Percentiles rank a stretch among this genome's conserved stretches.
Conservation (phyloP, 495 filamentous ascomycete species). For the Neurospora sp. region DNA sequence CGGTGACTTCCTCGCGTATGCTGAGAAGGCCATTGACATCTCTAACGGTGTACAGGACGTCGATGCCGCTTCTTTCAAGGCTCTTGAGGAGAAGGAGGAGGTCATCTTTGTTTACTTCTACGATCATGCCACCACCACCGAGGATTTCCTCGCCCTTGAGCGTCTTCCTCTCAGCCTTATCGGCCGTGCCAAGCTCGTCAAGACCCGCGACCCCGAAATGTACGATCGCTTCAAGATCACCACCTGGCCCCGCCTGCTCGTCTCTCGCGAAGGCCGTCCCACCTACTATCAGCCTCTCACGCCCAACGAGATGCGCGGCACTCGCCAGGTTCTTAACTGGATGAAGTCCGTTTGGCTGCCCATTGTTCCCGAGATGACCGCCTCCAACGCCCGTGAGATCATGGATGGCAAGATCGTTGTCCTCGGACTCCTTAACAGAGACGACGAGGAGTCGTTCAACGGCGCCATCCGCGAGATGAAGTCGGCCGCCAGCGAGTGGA, state of each 20-base stretch:
- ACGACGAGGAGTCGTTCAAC: constrained; percentile 68
- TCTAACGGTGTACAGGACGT: constrained; percentile 71
- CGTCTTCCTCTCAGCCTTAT: constrained; percentile 76
- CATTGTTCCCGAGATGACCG: constrained; percentile 92
- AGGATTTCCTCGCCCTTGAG: constrained; percentile 86
- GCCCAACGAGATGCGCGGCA: constrained; percentile 84
- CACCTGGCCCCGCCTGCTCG: constrained; percentile 86
- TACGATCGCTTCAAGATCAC: constrained; percentile 82
- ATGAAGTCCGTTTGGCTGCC: constrained; percentile 95
- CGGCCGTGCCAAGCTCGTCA: constrained; percentile 84
- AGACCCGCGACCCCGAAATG: constrained; percentile 64
- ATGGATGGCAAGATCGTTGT: constrained; percentile 93
- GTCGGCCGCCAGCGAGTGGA: constrained; percentile 91
- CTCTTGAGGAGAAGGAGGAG: constrained; percentile 83
- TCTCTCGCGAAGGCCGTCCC: constrained; percentile 77
- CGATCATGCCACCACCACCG: constrained; percentile 82
- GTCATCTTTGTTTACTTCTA: constrained; percentile 97
- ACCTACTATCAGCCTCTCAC: constrained; percentile 78
- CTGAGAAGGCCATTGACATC: constrained; percentile 75
- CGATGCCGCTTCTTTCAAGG: constrained; percentile 63
- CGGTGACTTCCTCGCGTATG: constrained; percentile 78
- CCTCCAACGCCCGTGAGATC: constrained; percentile 81
- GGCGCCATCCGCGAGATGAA: constrained; percentile 81
- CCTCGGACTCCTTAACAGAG: constrained; percentile 75
- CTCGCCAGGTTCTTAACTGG: constrained; percentile 70